Conservation (phyloP, 2,329 filamentous ascomycete species). For the Macrophomina tecta region DNA sequence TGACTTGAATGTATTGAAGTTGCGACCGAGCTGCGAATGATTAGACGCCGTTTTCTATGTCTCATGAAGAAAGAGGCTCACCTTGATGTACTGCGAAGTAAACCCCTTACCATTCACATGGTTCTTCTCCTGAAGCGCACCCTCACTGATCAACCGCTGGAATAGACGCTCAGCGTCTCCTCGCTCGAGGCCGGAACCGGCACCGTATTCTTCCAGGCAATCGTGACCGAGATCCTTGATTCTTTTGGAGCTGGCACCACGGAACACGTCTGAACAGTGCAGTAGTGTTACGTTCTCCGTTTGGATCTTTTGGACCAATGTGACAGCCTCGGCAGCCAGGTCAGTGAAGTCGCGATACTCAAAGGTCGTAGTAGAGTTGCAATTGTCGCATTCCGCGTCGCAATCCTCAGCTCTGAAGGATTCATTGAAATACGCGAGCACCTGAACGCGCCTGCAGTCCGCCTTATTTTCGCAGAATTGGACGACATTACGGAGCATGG, state of each 20-base stretch:
- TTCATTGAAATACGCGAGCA: slow-evolving; percentile 95
- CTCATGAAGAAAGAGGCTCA: slow-evolving; percentile 47
- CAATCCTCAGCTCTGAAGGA: slow-evolving; percentile 76
- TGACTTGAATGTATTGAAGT: slow-evolving; percentile 53
- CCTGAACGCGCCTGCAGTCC: slow-evolving; percentile 85
- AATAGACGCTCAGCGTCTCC: slow-evolving; percentile 86
- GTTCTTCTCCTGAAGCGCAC: slow-evolving; percentile 75
- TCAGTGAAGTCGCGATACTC: slow-evolving; percentile 78
- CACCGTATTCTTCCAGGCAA: slow-evolving; percentile 66
- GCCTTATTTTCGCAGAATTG: slow-evolving; percentile 88
- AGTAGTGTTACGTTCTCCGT: slow-evolving; percentile 71
- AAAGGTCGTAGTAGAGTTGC: slow-evolving; percentile 73
- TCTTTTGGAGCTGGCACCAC: slow-evolving; percentile 70
- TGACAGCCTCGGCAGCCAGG: slow-evolving; percentile 73
- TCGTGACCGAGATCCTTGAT: slow-evolving; percentile 57
- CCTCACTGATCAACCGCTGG: slow-evolving; percentile 74
- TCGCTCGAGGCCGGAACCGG: slow-evolving; percentile 72
- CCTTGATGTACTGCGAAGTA: slow-evolving; percentile 74
- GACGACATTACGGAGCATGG: slow-evolving; percentile 84
- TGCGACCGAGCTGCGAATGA: slow-evolving; percentile 47
- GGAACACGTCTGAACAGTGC: slow-evolving; percentile 84
- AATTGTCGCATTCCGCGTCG: slow-evolving; percentile 84
- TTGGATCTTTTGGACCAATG: slow-evolving; percentile 66
- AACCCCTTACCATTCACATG: slow-evolving; percentile 69
- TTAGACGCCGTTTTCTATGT: slow-evolving; percentile 30